Base-by-base conservation (phyloP, 108 stramenopile genomes). In the Licmophora abbreviata region DNA sequence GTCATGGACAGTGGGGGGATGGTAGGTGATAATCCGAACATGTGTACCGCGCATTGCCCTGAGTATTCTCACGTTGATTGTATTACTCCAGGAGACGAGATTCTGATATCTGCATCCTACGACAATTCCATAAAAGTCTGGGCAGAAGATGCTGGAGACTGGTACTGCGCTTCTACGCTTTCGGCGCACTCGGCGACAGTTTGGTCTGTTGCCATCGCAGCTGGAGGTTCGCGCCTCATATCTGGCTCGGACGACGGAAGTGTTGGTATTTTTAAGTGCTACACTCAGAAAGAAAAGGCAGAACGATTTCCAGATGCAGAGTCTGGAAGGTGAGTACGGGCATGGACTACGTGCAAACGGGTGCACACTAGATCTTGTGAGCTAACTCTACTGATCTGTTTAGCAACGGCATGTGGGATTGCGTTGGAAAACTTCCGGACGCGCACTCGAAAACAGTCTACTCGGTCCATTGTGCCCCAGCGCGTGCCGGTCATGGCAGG, bases 81-180 rank as follows among this genome's bases (percentile, higher is more conserved):
- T n/a, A n/a, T n/a, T n/a, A n/a, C n/a, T n/a, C n/a, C n/a, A n/a
- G n/a, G n/a, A n/a, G 88, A 83, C 38, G 87, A 89, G 46, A 72
- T 96, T 10, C 56, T 96, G 15, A 37, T 96, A 1, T 71, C 73
- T n/a, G 77, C 71, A 4, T 74, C 79, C 35, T 99, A 99, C 59
- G 98, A 99, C 59, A 80, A 95, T 55, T 95, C 92, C 6, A 74
- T 96, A 23, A 68, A 71, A 51, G 61, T 93, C 4, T 99, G 98
- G 98, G 93, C 88, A 0, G 90, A 92, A 59, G 95, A 96, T 53
- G 79, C 68, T 8, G 96, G 95, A 9, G 98, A 99, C 59, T 99
- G 97, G 96, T 92, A 78, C 49, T 92, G 90, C 61, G 88, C 85
- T 18, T 47, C 78, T 10, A 82, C 86, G 0, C 46, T 97, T 25